Base-by-base conservation (phyloP, 345 rosid genomes). In the Populus tremula region DNA sequence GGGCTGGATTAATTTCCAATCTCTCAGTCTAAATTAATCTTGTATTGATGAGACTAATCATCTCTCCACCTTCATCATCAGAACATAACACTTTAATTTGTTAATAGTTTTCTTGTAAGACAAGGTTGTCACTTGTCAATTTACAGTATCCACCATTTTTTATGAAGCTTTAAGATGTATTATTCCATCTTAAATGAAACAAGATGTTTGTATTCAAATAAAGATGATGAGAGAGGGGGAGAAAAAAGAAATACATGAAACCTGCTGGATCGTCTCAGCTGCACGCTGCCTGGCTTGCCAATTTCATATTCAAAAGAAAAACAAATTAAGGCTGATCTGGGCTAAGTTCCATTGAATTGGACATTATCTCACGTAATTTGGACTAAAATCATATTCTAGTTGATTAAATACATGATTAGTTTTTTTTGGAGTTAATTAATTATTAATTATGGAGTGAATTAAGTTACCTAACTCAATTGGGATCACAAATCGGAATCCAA, bases 21-120 rank as follows among this genome's bases (percentile, higher is more conserved):
- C 68, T 62, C 75, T 35, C 75, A 31, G 3, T 59, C 38, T 73
- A 77, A 74, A 31, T 76, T 64, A 78, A 47, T 80, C 41, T 76
- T 13, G 70, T 27, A 64, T 82, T 84, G 80, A 80, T 76, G 83
- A 83, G 78, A 84, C 84, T 80, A 80, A 85, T 78, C 86, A 84
- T 87, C 84, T 74, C 70, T 78, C 88, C 86, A 82, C 89, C 81
- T 73, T 68, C 81, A 68, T 66, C 10, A 67, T 79, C 79, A 73
- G 12, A 83, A 76, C 53, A 80, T 33, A 5, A 9, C 69, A 25
- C 12, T 79, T 50, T 41, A 33, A 23, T 36, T 59, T 70, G 49
- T 39, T 70, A 63, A 23, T 79, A 39, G 54, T 45, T 68, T 76
- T 86, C 76, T 79, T 79, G 36, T 12, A 49, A 67, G 43, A 71